Conservation (phyloP, 257 asterid species). For the Solanum corneliomulleri region DNA sequence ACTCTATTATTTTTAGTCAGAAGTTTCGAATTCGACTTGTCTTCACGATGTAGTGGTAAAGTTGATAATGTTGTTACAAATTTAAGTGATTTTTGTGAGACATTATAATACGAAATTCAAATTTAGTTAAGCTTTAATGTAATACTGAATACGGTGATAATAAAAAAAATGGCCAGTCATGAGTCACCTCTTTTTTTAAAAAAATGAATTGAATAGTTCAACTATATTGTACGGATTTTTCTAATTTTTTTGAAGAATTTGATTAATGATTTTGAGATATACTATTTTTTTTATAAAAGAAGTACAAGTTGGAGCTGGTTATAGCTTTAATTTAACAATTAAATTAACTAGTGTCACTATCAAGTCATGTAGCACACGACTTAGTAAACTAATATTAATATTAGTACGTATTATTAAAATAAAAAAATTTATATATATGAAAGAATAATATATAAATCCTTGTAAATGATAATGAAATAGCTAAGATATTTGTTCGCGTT, state of each 20-base stretch:
- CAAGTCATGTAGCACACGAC: not conserved
- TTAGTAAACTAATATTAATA: not conserved
- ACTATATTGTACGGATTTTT: not conserved
- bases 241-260: not conserved
- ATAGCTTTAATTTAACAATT: not conserved
- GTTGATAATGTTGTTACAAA: no score
- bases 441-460: not conserved
- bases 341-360: not conserved
- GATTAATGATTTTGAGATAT: not conserved
- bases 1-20: not conserved
- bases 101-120: accelerated
- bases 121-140: not conserved
- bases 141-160: accelerated
- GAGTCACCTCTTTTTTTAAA: not conserved
- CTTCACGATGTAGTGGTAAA: not conserved
- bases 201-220: not conserved
- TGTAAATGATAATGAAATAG: not conserved
- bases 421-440: not conserved
- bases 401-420: not conserved
- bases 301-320: not conserved
- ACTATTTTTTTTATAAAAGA: not conserved
- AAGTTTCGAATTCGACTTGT: not conserved
- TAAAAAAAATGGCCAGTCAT: not conserved
- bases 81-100: not conserved
- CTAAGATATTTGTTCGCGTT: not conserved